Evolutionary conservation across 139 green algal genomes (phyloP).

Genomic region (Chlamydomonas urium): DNA sequence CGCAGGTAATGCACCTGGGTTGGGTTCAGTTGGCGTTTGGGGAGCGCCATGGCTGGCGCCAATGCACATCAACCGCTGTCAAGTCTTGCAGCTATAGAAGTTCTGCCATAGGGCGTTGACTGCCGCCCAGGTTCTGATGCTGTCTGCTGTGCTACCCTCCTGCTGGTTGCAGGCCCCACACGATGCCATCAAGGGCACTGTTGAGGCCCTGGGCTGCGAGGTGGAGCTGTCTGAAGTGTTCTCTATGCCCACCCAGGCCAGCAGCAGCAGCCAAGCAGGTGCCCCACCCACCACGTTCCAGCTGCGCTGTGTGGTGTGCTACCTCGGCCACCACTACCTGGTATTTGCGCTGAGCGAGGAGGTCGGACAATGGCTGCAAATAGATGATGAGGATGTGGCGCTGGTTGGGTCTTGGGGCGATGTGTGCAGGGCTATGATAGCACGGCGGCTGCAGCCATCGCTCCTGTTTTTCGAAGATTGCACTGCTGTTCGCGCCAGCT

Average conservation of each 20-base stretch:
- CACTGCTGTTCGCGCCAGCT: too few relatives aligned
- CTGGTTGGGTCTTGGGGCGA: conserved; percentile 59
- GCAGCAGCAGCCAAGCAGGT: neutral
- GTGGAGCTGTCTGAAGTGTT: conserved; percentile 55
- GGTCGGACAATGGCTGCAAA: conserved; percentile 69
- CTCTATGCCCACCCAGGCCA: too few relatives aligned
- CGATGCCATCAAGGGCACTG: conserved; percentile 44
- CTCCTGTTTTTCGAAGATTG: conserved; percentile 72
- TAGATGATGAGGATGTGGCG: conserved; percentile 67
- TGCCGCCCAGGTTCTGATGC: too few relatives aligned
- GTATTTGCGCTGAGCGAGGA: conserved; percentile 60
- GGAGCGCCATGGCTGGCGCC: too few relatives aligned
- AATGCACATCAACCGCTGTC: too few relatives aligned
- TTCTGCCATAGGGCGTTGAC: too few relatives aligned
- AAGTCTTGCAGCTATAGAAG: too few relatives aligned
- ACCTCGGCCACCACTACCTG: conserved; percentile 70
- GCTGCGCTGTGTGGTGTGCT: conserved; percentile 54
- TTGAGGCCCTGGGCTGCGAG: conserved; percentile 42
- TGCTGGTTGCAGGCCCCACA: conserved; percentile 35
- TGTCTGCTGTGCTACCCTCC: too few relatives aligned
- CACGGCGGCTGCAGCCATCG: conserved; percentile 59
- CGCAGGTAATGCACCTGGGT: too few relatives aligned
- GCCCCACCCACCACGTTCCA: neutral
- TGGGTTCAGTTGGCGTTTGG: too few relatives aligned
- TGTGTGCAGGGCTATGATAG: conserved; percentile 41